Base-by-base conservation (phyloP, 768 basidiomycete species). In the Lactarius tabidus region DNA sequence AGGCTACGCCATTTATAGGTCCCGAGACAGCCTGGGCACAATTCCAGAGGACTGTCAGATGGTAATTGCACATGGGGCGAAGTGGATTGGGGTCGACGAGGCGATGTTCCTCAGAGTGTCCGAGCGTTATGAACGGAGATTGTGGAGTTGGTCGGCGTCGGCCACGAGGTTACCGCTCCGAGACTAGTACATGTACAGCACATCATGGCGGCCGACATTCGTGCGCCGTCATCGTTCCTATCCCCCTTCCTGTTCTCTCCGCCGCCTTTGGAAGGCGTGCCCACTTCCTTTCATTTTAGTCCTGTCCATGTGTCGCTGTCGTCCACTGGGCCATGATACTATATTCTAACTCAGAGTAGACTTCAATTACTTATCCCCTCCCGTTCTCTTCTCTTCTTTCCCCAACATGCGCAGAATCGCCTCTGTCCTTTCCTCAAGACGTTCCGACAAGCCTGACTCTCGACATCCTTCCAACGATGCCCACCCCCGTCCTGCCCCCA, bases 1-100 rank as follows among this genome's bases (percentile, higher is more conserved):
- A 65, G 75, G 75, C 57, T 86, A 89, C 76, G 77, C 77, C 57
- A 82, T 93, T 56, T 92, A 86, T 77, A 79, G 85, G 38, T 77
- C 81, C n/a, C 78, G 79, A n/a, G 94, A 94, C 69, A 77, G 84
- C 58, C 75, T 84, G 31, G 92, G 92, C 38, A 75, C 76, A 6
- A 64, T 90, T 33, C 79, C 84, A 3, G 76, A 71, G 6, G 84
- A 84, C 55, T 84, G 84, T 66, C 78, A 77, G 36, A 59, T 73
- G 45, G 79, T 94, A 10, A 62, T 92, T 0, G 72, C 72, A 26
- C 79, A 81, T 23, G 87, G 79, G 0, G 84, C 82, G 7, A 61
- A 72, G 48, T 85, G 87, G 79, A 74, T 81, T 1, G 88, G 90
- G 1, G 81, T 88, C 6, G 74, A 75, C 1, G 75, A 74, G 26